These are phyloP conservation scores for Talaromyces liani DNA, from an alignment of 495 filamentous ascomycete species.

Conservation along the genomic window DNA sequence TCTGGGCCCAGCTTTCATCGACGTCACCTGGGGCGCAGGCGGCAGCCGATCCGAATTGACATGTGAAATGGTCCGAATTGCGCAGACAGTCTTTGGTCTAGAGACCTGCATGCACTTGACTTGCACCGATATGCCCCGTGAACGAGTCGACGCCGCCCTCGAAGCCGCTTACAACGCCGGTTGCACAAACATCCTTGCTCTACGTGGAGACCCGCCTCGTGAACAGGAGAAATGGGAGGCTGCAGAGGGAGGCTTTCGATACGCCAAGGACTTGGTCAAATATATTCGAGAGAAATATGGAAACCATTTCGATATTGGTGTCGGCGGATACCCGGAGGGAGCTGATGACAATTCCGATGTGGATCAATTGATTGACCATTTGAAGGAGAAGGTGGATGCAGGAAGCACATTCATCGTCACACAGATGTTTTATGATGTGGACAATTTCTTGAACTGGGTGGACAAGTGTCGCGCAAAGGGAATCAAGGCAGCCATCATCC, in stretches of 20 bases:
- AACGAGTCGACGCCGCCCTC: constrained; percentile 84
- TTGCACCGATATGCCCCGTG: constrained; percentile 93
- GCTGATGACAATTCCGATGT: constrained; percentile 86
- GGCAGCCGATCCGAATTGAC: constrained; percentile 86
- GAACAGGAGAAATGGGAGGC: constrained; percentile 93
- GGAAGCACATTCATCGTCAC: constrained; percentile 92
- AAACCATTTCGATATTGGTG: constrained; percentile 95
- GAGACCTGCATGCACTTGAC: constrained; percentile 99
- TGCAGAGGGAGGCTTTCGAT: constrained; percentile 75
- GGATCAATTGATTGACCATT: constrained; percentile 77
- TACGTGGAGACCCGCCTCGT: constrained; percentile 90
- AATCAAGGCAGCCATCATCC: constrained; percentile 85
- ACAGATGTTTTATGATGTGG: constrained; percentile 99
- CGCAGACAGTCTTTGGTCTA: constrained; percentile 91
- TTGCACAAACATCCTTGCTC: constrained; percentile 94
- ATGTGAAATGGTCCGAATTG: constrained; percentile 94
- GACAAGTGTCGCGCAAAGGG: constrained; percentile 74
- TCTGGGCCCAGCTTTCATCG: constrained; percentile 89
- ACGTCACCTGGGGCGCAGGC: constrained; percentile 98
- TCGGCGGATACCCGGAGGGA: constrained; percentile 96
- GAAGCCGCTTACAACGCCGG: constrained; percentile 87
- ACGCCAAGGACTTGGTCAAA: constrained; percentile 87
- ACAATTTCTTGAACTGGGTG: constrained; percentile 90
- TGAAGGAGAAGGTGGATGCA: constrained; percentile 97
- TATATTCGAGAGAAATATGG: constrained; percentile 88